Evolutionary conservation across 345 rosid genomes (phyloP).

Genomic region (Euphorbia tirucalli): DNA sequence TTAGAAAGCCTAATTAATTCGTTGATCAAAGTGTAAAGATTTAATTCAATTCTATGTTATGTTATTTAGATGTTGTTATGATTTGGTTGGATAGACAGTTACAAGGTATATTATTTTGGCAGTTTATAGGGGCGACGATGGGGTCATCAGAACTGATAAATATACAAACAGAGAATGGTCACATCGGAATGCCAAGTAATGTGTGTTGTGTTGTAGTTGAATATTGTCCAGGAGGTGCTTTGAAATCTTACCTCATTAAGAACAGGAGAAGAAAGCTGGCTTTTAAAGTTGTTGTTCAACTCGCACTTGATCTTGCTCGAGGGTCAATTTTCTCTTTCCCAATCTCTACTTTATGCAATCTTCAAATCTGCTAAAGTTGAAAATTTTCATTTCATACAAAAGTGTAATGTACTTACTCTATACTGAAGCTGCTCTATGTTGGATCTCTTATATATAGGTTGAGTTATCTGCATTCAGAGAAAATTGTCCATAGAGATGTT

Average conservation of each 20-base stretch:
- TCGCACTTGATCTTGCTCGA: conserved; percentile 38
- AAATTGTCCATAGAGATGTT: conserved; percentile 43
- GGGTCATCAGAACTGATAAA: conserved; percentile 18
- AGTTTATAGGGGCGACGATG: conserved; percentile 37
- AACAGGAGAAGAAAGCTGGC: conserved; percentile 33
- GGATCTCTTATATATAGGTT: conserved; percentile 22
- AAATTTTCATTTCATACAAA: neutral
- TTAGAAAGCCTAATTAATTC: too few relatives aligned
- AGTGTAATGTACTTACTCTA: neutral
- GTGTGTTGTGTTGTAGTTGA: conserved; percentile 34
- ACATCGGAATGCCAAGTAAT: conserved; percentile 27
- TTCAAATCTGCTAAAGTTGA: neutral
- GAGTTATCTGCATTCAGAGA: conserved; percentile 40
- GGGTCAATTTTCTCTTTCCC: conserved; percentile 24
- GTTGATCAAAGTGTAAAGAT: too few relatives aligned
- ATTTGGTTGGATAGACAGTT: neutral
- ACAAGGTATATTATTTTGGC: conserved; percentile 8
- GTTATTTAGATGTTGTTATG: neutral
- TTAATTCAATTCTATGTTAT: neutral
- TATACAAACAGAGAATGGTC: conserved; percentile 30
- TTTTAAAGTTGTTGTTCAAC: conserved; percentile 28
- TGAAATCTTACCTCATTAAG: conserved; percentile 37
- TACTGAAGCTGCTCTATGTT: conserved; percentile 12
- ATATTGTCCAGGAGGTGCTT: conserved; percentile 38
- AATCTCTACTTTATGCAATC: conserved; percentile 6